A percentile compares a stretch with the other conserved stretches of the same genome.
These are phyloP conservation scores for Penicillium bovifimosum DNA, from an alignment of 495 filamentous ascomycete species.

Conservation along the genomic window DNA sequence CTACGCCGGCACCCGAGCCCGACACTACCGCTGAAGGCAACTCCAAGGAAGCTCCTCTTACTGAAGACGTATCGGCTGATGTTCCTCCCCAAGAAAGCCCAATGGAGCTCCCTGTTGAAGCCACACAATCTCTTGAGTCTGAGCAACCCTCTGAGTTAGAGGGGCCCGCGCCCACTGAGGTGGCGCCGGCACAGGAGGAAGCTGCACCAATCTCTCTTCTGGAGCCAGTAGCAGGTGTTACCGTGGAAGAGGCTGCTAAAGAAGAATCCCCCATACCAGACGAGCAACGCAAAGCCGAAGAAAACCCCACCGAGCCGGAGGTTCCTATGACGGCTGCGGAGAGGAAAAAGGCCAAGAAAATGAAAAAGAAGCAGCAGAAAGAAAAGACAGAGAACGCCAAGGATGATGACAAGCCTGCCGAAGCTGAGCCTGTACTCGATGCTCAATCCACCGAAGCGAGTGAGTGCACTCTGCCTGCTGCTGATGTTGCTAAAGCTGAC, in stretches of 20 bases:
- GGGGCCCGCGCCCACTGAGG: not conserved
- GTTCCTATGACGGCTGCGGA: slow-evolving; percentile 18
- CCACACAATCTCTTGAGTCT: not conserved
- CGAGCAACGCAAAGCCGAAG: not conserved
- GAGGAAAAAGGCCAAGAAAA: slow-evolving; percentile 39
- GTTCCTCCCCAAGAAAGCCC: not conserved
- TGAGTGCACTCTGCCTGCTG: not conserved
- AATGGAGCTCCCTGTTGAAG: not conserved
- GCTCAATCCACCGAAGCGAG: not conserved
- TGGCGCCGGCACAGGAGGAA: not conserved
- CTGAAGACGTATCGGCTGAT: not conserved
- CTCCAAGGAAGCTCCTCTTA: not conserved
- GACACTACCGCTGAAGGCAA: not conserved
- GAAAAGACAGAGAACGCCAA: slow-evolving; percentile 8
- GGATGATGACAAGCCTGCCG: slow-evolving; percentile 7
- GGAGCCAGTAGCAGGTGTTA: not conserved
- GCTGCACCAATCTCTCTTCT: not conserved
- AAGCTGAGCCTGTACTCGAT: not conserved
- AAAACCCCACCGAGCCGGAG: slow-evolving; percentile 6
- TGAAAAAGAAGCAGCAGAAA: slow-evolving; percentile 16
- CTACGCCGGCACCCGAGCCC: slow-evolving; percentile 6
- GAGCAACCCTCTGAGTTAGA: slow-evolving; percentile 1
- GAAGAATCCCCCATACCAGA: not conserved
- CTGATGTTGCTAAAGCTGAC: not conserved
- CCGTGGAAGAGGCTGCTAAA: not conserved